phyloP scores from a whole-genome alignment of 176 grass and related monocot genomes.

The Oryza rufipogon region DNA sequence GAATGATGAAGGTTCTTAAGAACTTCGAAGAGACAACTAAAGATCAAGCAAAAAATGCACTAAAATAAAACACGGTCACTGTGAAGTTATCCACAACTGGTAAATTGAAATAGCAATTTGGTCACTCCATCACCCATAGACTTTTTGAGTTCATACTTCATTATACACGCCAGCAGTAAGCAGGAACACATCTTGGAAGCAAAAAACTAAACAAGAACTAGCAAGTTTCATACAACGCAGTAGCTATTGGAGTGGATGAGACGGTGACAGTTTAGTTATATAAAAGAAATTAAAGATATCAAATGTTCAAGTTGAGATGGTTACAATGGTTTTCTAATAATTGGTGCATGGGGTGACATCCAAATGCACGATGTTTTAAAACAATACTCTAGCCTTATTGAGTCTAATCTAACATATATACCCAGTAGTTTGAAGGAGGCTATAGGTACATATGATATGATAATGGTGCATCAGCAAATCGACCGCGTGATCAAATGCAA shows the following conservation, averaged over 20 bases:
- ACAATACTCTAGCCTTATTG: not conserved
- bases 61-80: not conserved
- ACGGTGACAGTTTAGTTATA: not conserved
- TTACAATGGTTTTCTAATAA: not conserved
- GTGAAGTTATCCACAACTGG: not conserved
- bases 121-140: not conserved
- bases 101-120: slow-evolving; percentile 4
- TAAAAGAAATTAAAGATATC: not conserved
- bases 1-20: not conserved
- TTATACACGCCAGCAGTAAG: not conserved
- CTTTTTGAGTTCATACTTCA: not conserved
- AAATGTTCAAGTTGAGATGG: not conserved
- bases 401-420: not conserved
- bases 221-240: not conserved
- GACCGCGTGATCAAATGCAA: not conserved
- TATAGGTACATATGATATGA: not conserved
- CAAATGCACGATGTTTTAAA: not conserved
- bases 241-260: not conserved
- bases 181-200: not conserved
- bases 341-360: not conserved
- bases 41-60: not conserved
- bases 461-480: not conserved
- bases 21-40: not conserved
- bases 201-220: slow-evolving; percentile 4
- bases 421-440: not conserved